A percentile compares a stretch with the other conserved stretches of the same genome.
Conservation (phyloP, 2,329 filamentous ascomycete species). For the Aspergillus clavatus region DNA sequence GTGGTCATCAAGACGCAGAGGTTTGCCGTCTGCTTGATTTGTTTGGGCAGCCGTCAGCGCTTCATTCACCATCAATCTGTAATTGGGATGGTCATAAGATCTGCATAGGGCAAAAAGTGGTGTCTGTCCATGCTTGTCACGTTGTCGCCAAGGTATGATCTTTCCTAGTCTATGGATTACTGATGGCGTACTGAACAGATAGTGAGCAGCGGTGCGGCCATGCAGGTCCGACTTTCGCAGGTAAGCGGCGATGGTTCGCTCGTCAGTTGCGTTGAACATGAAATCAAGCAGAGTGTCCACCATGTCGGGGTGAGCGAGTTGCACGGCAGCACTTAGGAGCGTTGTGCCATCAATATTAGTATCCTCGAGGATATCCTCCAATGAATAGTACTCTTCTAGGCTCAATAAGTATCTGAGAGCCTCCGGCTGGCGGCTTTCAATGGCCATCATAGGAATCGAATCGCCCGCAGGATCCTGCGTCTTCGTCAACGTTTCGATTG, state of each 20-base stretch:
- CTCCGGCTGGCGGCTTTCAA: slow-evolving; percentile 66
- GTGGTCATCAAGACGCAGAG: slow-evolving; percentile 88
- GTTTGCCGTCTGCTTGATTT: slow-evolving; percentile 70
- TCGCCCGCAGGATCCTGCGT: slow-evolving; percentile 65
- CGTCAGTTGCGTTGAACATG: slow-evolving; percentile 54
- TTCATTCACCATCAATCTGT: slow-evolving; percentile 78
- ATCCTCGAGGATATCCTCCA: slow-evolving; percentile 69
- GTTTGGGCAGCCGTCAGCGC: slow-evolving; percentile 69
- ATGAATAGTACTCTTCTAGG: slow-evolving; percentile 69
- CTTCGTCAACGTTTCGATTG: slow-evolving; percentile 60
- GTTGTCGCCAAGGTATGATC: slow-evolving; percentile 80
- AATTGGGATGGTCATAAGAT: slow-evolving; percentile 88
- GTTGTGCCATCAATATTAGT: slow-evolving; percentile 87
- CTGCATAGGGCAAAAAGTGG: slow-evolving; percentile 91
- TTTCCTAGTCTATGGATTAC: slow-evolving; percentile 73
- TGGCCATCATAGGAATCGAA: slow-evolving; percentile 82
- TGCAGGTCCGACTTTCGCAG: slow-evolving; percentile 72
- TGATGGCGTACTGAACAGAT: slow-evolving; percentile 83
- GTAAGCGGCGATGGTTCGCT: slow-evolving; percentile 60
- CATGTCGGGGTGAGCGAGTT: slow-evolving; percentile 69
- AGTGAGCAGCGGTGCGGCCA: slow-evolving; percentile 89
- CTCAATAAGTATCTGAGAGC: slow-evolving; percentile 75
- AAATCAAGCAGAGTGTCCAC: slow-evolving; percentile 72
- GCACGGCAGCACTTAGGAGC: slow-evolving; percentile 82
- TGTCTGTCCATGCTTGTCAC: slow-evolving; percentile 96